Percentiles rank a stretch among this genome's conserved stretches.
Evolutionary conservation across 306 rosid species (phyloP).

Genomic region (Erythrophleum fordii): DNA sequence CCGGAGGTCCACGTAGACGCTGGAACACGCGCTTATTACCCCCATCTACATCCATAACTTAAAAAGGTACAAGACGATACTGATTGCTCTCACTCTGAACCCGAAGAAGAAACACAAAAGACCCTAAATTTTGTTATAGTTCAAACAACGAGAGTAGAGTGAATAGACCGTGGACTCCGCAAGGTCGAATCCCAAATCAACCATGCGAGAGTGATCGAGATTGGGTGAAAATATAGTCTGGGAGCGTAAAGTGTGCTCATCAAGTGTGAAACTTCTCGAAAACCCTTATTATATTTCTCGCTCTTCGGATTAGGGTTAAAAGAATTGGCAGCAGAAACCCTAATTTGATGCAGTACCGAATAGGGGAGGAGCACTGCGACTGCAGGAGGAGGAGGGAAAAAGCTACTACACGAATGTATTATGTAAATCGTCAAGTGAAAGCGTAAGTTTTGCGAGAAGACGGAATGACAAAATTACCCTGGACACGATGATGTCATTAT

Average conservation of each 20-base stretch:
- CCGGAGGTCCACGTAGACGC: slow-evolving; percentile 58
- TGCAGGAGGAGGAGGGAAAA: no score
- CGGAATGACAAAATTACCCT: no score
- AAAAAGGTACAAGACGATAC: not conserved
- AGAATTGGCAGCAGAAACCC: slow-evolving; percentile 28
- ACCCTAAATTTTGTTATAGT: slow-evolving; percentile 20
- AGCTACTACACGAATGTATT: no score
- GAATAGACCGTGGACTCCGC: not conserved
- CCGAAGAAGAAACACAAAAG: not conserved
- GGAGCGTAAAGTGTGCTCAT: slow-evolving; percentile 32
- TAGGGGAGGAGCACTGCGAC: no score
- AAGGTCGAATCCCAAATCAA: slow-evolving; percentile 20
- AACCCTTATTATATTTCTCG: slow-evolving; percentile 6
- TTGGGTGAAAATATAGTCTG: not conserved
- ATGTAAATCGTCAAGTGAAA: no score
- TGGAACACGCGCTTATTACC: slow-evolving; percentile 79
- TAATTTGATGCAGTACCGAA: not conserved
- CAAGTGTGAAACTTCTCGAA: slow-evolving; percentile 23
- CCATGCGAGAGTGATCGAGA: not conserved
- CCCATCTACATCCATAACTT: slow-evolving; percentile 77
- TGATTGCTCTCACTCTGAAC: not conserved
- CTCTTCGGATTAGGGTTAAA: not conserved
- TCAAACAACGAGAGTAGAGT: not conserved
- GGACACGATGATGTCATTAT: no score
- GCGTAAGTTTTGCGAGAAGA: no score